A percentile compares a stretch with the other conserved stretches of the same genome.
Conservation (phyloP, 352 stramenopile genomes). For the Aphanomyces stellatus region DNA sequence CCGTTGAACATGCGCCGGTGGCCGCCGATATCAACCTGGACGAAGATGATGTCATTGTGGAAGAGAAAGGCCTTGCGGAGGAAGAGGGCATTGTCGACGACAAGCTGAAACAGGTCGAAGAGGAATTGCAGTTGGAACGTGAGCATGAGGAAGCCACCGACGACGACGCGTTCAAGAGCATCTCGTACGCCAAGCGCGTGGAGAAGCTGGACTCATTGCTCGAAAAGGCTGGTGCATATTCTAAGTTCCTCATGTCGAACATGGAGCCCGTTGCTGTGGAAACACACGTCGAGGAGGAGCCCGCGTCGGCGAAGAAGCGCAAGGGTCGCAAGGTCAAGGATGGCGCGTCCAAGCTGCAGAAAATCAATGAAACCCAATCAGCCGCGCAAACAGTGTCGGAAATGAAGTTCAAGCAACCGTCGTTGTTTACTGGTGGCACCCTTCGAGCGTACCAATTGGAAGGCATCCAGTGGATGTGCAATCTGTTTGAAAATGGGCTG, state of each 20-base stretch:
- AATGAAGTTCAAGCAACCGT: constrained; percentile 57
- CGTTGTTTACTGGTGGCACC: constrained; percentile 61
- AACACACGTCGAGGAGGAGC: constrained; percentile 8
- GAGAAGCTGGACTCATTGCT: constrained; percentile 78
- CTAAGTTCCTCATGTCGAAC: constrained; percentile 81
- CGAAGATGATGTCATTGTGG: background rate
- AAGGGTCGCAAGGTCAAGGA: constrained; percentile 30
- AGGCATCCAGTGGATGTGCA: constrained; percentile 95
- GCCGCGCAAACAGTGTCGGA: constrained; percentile 20
- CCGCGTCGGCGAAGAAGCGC: constrained; percentile 40
- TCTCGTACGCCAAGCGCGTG: constrained; percentile 16
- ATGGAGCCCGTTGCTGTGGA: constrained; percentile 49
- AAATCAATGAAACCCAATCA: constrained; percentile 15
- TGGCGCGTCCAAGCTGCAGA: constrained; percentile 15
- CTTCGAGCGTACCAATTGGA: constrained; percentile 95
- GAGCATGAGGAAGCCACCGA: background rate
- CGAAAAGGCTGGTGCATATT: constrained; percentile 83
- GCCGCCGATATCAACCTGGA: background rate
- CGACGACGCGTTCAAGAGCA: background rate
- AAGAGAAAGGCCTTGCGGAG: background rate
- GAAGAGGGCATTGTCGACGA: background rate
- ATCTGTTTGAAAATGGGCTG: constrained; percentile 95
- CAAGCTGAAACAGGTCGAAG: constrained; percentile 13
- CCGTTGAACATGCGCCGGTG: background rate
- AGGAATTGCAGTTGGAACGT: constrained; percentile 9